Evolutionary conservation across 1,284 basidiomycete species (phyloP).

Genomic region (Heliocybe sulcata): DNA sequence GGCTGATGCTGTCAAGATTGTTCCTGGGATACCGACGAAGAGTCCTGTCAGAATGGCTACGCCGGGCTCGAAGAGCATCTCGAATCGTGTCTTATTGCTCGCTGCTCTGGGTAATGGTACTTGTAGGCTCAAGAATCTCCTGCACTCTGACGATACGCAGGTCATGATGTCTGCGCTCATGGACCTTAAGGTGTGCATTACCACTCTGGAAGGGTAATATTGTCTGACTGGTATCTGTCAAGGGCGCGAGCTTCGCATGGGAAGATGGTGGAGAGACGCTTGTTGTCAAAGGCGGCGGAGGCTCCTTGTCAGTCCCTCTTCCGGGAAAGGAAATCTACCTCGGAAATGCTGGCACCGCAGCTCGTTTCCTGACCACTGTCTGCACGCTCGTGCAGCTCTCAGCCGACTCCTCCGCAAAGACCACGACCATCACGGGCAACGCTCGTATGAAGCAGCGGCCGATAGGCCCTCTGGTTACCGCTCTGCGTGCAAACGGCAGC

Average conservation of each 20-base stretch:
- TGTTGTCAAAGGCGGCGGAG: conserved; percentile 85
- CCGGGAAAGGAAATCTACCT: conserved; percentile 89
- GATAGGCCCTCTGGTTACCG: conserved; percentile 94
- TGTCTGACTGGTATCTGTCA: conserved; percentile 2
- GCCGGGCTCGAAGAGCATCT: conserved; percentile 95
- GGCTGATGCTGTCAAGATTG: conserved; percentile 69
- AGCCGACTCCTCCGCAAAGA: conserved; percentile 22
- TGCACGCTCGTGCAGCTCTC: conserved; percentile 70
- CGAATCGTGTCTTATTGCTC: conserved; percentile 91
- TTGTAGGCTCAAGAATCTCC: conserved; percentile 82
- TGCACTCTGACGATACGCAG: conserved; percentile 97
- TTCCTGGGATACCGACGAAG: conserved; percentile 59
- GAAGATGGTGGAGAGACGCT: conserved; percentile 93
- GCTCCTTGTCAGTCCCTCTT: conserved; percentile 71
- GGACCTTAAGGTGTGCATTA: conserved; percentile 69
- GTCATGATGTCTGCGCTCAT: conserved; percentile 97
- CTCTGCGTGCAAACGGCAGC: conserved; percentile 80
- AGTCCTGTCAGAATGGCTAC: conserved; percentile 83
- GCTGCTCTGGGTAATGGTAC: conserved; percentile 89
- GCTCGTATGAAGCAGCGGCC: conserved; percentile 97
- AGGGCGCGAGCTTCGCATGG: conserved; percentile 89
- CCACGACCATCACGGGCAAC: conserved; percentile 91
- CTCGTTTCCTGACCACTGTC: conserved; percentile 95
- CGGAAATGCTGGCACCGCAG: conserved; percentile 96
- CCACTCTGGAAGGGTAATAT: conserved; percentile 1